Base-by-base conservation (phyloP, 495 filamentous ascomycete genomes). In the Melanomma pulvis-pyrius region DNA sequence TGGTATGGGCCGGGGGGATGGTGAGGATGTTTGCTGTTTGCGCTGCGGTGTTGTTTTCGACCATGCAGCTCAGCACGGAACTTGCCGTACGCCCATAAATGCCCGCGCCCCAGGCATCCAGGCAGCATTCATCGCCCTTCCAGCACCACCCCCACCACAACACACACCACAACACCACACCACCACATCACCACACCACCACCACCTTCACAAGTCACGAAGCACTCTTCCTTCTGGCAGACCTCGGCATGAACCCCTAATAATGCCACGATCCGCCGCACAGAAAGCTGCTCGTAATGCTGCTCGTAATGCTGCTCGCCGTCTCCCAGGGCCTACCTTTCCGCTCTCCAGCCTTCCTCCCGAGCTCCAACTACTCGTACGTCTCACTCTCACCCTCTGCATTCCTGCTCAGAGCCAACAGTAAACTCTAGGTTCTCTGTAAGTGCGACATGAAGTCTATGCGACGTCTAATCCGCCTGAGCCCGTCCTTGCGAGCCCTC, bases 1-100 rank as follows among this genome's bases (percentile, higher is more conserved):
- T 98, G 22, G 68, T 85, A 54, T 21, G 26, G 19, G 52, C 11
- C 0, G 25, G 21, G 28, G 32, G 17, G 9, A 15, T 44, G 39
- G 39, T 44, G 39, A n/a, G 17, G 39, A 17, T 17, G 48, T 51
- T n/a, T 9, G 36, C 36, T 41, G 48, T 51, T 29, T 25, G 48
- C 48, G 48, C 48, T 44, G 39, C 9, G 39, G 8, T 44, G 39
- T 44, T 44, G 39, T 44, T 44, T 44, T 17, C n/a, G 39, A 15
- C n/a, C 8, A 44, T 6, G 39, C 9, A 7, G 39, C 39, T 44
- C 39, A 44, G 39, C 39, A 12, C 13, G 39, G 39, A 44, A 44
- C 39, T 44, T 44, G 39, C 39, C 39, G 39, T 12, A 12, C 12
- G 5, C 30, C 30, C n/a, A n/a, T n/a, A 34, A 34, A 34, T 34